phyloP scores from a whole-genome alignment of 495 filamentous ascomycete species.

The Chaetomium cochliodes region DNA sequence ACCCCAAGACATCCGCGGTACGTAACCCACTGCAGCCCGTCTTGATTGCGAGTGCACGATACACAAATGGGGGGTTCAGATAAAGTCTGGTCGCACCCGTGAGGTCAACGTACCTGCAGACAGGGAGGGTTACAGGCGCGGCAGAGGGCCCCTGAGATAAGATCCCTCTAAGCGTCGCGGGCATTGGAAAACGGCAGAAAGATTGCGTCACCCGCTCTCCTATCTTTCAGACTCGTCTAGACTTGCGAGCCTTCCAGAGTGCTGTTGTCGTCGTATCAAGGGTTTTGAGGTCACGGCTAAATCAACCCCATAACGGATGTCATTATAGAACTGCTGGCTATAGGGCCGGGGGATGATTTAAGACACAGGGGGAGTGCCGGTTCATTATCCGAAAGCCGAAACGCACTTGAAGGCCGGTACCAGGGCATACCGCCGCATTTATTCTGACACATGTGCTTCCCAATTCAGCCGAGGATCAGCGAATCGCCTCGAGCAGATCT shows the following conservation, averaged over 20 bases:
- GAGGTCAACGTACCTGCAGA: neutral
- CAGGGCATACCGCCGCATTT: neutral
- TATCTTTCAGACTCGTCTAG: neutral
- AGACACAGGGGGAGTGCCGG: neutral
- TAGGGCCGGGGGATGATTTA: neutral
- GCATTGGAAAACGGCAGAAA: neutral
- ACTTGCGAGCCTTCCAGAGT: neutral
- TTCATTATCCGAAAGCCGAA: neutral
- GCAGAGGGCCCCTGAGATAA: no score
- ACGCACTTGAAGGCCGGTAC: neutral
- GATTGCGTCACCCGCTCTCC: neutral
- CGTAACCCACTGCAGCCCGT: no score
- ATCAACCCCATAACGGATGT: neutral
- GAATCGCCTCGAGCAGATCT: neutral
- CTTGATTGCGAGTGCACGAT: neutral
- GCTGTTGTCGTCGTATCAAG: neutral
- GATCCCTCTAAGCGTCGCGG: neutral
- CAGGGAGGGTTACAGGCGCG: no score
- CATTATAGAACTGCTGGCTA: neutral
- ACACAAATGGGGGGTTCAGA: neutral
- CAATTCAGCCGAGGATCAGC: neutral
- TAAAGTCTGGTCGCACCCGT: neutral
- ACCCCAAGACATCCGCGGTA: no score
- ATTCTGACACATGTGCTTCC: neutral
- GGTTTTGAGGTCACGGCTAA: neutral